phyloP scores from a whole-genome alignment of 768 basidiomycete species.

The Pluteus cervinus region DNA sequence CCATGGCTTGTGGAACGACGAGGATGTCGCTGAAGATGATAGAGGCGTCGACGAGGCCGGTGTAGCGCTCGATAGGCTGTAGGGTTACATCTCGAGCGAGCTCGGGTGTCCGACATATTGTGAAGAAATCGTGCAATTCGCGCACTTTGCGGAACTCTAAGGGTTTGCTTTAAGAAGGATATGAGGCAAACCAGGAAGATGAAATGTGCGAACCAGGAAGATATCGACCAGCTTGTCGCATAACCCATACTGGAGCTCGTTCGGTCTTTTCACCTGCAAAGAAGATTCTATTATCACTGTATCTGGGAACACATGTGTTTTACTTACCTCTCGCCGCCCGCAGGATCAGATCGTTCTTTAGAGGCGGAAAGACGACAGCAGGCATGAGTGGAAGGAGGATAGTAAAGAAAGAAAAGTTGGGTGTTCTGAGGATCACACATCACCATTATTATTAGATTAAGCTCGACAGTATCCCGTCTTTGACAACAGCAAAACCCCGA shows the following conservation, averaged over 20 bases:
- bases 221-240: constrained; percentile 95
- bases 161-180: constrained; percentile 3
- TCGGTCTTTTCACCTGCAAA: constrained; percentile 73
- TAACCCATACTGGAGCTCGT: constrained; percentile 96
- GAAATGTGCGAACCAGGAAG: constrained; percentile 66
- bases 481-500: too few relatives aligned
- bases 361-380: constrained; percentile 48
- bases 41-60: constrained; percentile 84
- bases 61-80: constrained; percentile 88
- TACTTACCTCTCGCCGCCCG: constrained; percentile 75
- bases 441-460: background rate
- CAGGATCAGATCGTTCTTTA: constrained; percentile 84
- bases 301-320: background rate
- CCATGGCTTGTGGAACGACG: constrained; percentile 96
- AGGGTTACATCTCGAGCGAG: constrained; percentile 87
- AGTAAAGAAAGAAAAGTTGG: constrained; percentile 11
- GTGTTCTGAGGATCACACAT: too few relatives aligned
- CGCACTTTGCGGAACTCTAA: constrained; percentile 93
- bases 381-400: constrained; percentile 7
- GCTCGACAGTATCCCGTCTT: background rate
- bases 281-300: constrained; percentile 1
- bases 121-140: constrained; percentile 87
- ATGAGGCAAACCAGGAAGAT: constrained; percentile 4
- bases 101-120: constrained; percentile 87
- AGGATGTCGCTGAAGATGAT: constrained; percentile 99